A percentile compares a stretch with the other conserved stretches of the same genome.
Evolutionary conservation across 805 yeast species (phyloP).

Genomic region (Candida anglica): DNA sequence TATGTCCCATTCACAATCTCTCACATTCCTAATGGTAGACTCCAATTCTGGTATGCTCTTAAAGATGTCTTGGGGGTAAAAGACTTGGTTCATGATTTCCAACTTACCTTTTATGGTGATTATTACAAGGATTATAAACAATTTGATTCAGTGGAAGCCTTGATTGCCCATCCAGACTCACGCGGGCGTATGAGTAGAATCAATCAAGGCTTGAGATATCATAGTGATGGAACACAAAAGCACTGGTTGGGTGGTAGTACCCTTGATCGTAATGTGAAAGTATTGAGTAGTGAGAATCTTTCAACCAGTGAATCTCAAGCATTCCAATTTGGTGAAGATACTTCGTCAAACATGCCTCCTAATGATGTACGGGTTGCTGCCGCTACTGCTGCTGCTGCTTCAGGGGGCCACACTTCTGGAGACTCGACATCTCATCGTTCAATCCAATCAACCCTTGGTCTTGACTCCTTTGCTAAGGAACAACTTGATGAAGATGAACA

Average conservation of each 20-base stretch:
- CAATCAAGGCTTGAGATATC: slow-evolving; percentile 79
- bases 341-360: too few relatives aligned
- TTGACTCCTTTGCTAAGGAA: slow-evolving; percentile 26
- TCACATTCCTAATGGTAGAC: slow-evolving; percentile 62
- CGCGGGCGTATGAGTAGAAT: slow-evolving; percentile 63
- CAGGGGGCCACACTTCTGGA: not conserved
- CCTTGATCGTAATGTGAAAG: not conserved
- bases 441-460: slow-evolving; percentile 9
- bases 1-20: slow-evolving; percentile 65
- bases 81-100: slow-evolving; percentile 81
- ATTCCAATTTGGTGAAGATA: slow-evolving; percentile 4
- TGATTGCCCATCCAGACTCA: slow-evolving; percentile 66
- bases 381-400: not conserved
- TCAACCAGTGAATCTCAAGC: slow-evolving; percentile 7
- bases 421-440: not conserved
- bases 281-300: not conserved
- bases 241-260: slow-evolving; percentile 63
- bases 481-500: slow-evolving; percentile 35
- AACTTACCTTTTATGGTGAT: slow-evolving; percentile 63
- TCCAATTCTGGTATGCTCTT: slow-evolving; percentile 59
- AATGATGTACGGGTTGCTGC: slow-evolving; percentile 3
- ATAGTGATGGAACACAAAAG: slow-evolving; percentile 70
- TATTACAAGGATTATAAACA: slow-evolving; percentile 70
- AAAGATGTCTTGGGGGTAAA: slow-evolving; percentile 71
- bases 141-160: slow-evolving; percentile 76